Evolutionary conservation across 441 rosid species (phyloP).

Genomic region (Mallotus japonicus): DNA sequence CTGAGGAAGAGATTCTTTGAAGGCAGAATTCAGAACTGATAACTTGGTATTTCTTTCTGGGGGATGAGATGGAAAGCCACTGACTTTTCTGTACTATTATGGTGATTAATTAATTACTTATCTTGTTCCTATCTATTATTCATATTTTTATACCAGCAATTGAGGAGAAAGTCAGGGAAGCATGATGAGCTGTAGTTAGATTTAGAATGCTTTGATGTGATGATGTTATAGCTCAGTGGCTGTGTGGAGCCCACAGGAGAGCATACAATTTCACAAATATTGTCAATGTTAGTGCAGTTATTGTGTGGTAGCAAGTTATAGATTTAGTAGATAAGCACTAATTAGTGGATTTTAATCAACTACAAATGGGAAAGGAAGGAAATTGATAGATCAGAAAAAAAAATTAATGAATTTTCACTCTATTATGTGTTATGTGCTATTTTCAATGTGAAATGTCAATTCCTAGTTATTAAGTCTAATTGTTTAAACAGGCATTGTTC

Average conservation of each 20-base stretch:
- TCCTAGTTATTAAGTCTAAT: slow-evolving; percentile 9
- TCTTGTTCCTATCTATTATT: not conserved
- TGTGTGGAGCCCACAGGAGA: not conserved
- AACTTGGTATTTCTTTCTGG: not conserved
- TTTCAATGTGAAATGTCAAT: not conserved
- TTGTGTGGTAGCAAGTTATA: not conserved
- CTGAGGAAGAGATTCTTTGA: not conserved
- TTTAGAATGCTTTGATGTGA: not conserved
- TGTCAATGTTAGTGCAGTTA: not conserved
- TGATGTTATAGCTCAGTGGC: not conserved
- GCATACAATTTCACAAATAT: not conserved
- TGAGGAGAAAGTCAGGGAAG: not conserved
- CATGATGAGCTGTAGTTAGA: not conserved
- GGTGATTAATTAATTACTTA: not conserved
- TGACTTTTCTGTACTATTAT: not conserved
- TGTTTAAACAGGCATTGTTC: slow-evolving; percentile 57
- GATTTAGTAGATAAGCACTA: slow-evolving; percentile 4
- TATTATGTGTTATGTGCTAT: not conserved
- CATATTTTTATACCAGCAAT: not conserved
- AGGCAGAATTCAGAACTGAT: not conserved
- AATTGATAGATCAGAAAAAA: not conserved
- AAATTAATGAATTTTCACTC: not conserved
- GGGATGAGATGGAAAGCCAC: not conserved
- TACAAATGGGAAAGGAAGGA: not conserved
- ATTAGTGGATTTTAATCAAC: not conserved